A percentile compares a stretch with the other conserved stretches of the same genome.
phyloP scores from a whole-genome alignment of 164 flowering plant genomes.

The Macadamia integrifolia region DNA sequence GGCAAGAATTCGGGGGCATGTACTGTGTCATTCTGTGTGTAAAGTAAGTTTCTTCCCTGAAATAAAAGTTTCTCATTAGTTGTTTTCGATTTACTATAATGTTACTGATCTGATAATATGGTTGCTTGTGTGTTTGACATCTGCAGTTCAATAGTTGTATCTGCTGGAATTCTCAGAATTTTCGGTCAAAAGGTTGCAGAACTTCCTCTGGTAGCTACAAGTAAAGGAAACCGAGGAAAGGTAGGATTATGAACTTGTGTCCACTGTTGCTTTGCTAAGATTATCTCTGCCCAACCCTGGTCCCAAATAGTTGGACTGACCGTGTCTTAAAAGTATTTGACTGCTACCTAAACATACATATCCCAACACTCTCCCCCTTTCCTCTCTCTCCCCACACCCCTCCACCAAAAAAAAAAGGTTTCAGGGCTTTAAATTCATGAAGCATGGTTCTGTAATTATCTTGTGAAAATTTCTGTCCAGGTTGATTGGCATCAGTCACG shows the following conservation, averaged over 20 bases:
- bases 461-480: no score
- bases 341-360: no score
- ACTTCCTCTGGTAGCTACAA: conserved; percentile 91
- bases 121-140: background rate
- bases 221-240: conserved; percentile 71
- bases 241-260: conserved; percentile 30
- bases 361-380: no score
- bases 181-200: conserved; percentile 87
- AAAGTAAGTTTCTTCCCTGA: conserved; percentile 38
- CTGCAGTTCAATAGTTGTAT: conserved; percentile 74
- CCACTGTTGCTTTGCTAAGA: background rate
- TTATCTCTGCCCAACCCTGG: no score
- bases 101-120: background rate
- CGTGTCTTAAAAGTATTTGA: no score
- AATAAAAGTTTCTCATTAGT: background rate
- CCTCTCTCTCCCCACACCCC: background rate
- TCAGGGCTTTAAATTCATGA: no score
- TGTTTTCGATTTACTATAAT: background rate
- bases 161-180: conserved; percentile 85
- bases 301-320: no score
- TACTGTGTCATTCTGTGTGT: conserved; percentile 73
- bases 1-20: conserved; percentile 91
- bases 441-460: no score
- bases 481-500: no score
- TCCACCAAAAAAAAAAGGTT: no score